phyloP scores from a whole-genome alignment of 2,329 filamentous ascomycete genomes.

The Nemania serpens region DNA sequence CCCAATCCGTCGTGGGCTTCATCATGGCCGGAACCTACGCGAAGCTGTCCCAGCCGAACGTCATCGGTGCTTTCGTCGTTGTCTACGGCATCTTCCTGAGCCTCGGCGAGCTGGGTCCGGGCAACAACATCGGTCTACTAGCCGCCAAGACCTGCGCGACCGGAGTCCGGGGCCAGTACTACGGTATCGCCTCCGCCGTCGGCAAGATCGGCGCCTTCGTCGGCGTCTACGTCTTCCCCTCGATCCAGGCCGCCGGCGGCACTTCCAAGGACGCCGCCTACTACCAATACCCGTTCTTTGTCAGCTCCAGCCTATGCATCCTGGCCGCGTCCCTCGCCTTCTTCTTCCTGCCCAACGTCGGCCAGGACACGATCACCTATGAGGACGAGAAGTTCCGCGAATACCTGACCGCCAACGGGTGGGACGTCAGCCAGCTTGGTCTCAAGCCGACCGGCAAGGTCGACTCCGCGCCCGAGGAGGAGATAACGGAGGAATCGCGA shows the following conservation, averaged over 20 bases:
- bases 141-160: slow-evolving; percentile 89
- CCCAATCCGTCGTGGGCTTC: slow-evolving; percentile 81
- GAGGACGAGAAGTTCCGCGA: slow-evolving; percentile 78
- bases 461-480: slow-evolving; percentile 31
- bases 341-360: slow-evolving; percentile 74
- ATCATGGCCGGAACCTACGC: slow-evolving; percentile 84
- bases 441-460: slow-evolving; percentile 44
- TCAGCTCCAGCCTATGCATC: slow-evolving; percentile 78
- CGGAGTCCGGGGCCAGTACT: slow-evolving; percentile 77
- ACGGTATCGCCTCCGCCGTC: slow-evolving; percentile 71
- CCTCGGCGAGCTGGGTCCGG: slow-evolving; percentile 81
- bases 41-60: slow-evolving; percentile 66
- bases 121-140: slow-evolving; percentile 87
- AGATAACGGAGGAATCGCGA: slow-evolving; percentile 11
- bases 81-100: slow-evolving; percentile 80
- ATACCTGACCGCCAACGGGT: slow-evolving; percentile 75
- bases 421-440: slow-evolving; percentile 67
- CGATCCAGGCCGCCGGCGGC: slow-evolving; percentile 67
- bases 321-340: slow-evolving; percentile 69
- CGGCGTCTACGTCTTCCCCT: slow-evolving; percentile 80
- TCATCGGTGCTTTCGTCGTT: slow-evolving; percentile 77
- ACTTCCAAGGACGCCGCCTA: slow-evolving; percentile 52
- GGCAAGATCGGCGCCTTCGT: slow-evolving; percentile 85
- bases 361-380: slow-evolving; percentile 80
- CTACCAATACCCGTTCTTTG: slow-evolving; percentile 88